These are phyloP conservation scores for Cadophora luteo-olivacea DNA, from an alignment of 2,329 filamentous ascomycete species.

Conservation along the genomic window DNA sequence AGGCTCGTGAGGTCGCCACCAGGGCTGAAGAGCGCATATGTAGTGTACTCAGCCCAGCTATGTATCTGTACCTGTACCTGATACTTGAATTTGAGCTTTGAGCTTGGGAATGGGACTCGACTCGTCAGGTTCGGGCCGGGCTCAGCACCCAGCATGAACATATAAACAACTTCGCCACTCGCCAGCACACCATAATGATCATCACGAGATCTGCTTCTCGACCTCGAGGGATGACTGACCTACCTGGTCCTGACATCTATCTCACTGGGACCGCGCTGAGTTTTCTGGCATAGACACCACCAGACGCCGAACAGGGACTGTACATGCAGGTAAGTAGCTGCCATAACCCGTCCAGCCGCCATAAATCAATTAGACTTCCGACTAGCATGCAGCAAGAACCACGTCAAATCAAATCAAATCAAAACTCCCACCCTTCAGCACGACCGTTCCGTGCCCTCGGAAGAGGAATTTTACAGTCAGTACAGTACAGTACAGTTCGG, in stretches of 20 bases:
- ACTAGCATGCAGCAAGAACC: background rate
- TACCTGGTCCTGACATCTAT: too few species aligned
- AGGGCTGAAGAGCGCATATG: constrained; percentile 2
- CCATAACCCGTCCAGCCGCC: constrained; percentile 1
- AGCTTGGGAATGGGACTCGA: too few species aligned
- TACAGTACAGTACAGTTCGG: background rate
- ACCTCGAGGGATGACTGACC: background rate
- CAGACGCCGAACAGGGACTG: background rate
- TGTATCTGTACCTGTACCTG: background rate
- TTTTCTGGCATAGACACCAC: too few species aligned
- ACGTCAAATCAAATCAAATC: background rate
- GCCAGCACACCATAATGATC: background rate
- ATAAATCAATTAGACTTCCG: background rate
- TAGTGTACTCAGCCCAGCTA: background rate
- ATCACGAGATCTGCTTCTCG: background rate
- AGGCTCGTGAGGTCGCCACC: constrained; percentile 13
- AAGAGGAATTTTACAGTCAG: too few species aligned
- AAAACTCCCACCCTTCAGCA: too few species aligned
- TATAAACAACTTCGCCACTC: background rate
- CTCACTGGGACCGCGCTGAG: too few species aligned
- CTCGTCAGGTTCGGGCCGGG: background rate
- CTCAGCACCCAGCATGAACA: background rate
- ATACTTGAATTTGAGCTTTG: too few species aligned
- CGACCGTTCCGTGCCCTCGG: too few species aligned
- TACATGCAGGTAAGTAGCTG: background rate